Evolutionary conservation across 2,329 filamentous ascomycete species (phyloP).

Genomic region (Diplodia mutila): DNA sequence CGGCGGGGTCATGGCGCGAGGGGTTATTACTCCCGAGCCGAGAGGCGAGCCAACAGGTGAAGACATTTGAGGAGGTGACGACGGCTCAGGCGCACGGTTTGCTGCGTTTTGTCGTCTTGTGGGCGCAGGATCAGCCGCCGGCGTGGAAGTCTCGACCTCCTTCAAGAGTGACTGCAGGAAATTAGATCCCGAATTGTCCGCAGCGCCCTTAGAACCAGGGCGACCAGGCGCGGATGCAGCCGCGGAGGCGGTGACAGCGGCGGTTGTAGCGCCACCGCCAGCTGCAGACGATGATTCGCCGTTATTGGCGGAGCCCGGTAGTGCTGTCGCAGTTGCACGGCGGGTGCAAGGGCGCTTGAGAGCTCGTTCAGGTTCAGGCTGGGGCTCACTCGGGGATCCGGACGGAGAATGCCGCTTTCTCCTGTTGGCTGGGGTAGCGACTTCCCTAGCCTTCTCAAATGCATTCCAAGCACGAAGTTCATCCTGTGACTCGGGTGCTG

Average conservation of each 20-base stretch:
- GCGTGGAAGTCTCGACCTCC: constrained; percentile 52
- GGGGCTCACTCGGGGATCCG: constrained; percentile 70
- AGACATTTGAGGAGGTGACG: constrained; percentile 50
- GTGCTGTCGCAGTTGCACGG: constrained; percentile 60
- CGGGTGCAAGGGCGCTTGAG: constrained; percentile 85
- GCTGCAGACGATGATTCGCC: constrained; percentile 22
- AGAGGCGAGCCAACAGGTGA: constrained; percentile 71
- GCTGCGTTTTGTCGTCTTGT: constrained; percentile 46
- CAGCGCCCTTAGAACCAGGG: constrained; percentile 35
- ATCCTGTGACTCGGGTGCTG: constrained; percentile 73
- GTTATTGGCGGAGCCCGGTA: constrained; percentile 39
- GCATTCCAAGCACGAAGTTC: constrained; percentile 88
- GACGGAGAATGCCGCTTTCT: constrained; percentile 81
- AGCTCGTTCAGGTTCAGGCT: constrained; percentile 73
- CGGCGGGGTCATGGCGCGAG: constrained; percentile 70
- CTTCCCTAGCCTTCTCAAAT: constrained; percentile 79
- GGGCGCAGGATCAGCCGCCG: constrained; percentile 37
- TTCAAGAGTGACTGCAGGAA: constrained; percentile 86
- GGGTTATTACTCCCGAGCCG: constrained; percentile 67
- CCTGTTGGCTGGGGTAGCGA: constrained; percentile 51
- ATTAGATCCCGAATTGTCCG: constrained; percentile 36
- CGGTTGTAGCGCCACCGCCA: not conserved
- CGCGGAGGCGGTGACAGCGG: constrained; percentile 45
- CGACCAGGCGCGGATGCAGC: constrained; percentile 42
- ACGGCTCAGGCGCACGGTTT: constrained; percentile 49